Percentiles rank a stretch among this genome's conserved stretches.
These are phyloP conservation scores for Chaetomium globosum DNA, from an alignment of 2,329 filamentous ascomycete species.

Conservation along the genomic window DNA sequence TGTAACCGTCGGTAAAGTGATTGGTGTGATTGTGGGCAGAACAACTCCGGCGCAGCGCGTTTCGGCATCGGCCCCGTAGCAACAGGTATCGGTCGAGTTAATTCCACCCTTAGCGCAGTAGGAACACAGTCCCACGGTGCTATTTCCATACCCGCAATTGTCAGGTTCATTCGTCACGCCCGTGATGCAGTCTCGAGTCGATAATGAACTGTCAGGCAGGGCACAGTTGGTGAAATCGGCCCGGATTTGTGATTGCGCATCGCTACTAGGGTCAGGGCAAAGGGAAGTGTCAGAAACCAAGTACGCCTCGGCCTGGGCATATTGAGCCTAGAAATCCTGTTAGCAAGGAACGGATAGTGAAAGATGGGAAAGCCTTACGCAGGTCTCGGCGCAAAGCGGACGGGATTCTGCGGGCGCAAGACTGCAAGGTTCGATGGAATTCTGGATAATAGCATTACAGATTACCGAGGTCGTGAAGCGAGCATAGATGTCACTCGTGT, in stretches of 20 bases:
- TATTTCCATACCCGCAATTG: constrained; percentile 82
- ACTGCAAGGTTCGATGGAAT: constrained; percentile 71
- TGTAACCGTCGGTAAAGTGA: constrained; percentile 59
- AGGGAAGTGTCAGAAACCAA: constrained; percentile 74
- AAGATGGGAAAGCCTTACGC: constrained; percentile 57
- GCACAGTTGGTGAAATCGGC: constrained; percentile 92
- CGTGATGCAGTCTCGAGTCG: constrained; percentile 69
- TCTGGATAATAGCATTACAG: constrained; percentile 92
- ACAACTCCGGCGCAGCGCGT: constrained; percentile 73
- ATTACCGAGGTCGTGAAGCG: constrained; percentile 90
- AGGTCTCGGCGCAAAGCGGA: constrained; percentile 87
- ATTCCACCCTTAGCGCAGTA: constrained; percentile 82
- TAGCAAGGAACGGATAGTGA: constrained; percentile 21
- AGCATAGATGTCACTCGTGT: constrained; percentile 83
- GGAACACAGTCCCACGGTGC: constrained; percentile 75
- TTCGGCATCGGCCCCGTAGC: constrained; percentile 77
- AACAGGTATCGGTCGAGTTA: constrained; percentile 95
- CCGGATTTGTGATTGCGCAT: constrained; percentile 76
- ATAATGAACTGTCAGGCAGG: constrained; percentile 77
- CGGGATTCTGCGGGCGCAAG: constrained; percentile 65
- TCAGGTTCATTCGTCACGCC: constrained; percentile 78
- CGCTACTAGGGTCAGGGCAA: constrained; percentile 66
- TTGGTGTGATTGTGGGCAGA: constrained; percentile 73
- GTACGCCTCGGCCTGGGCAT: constrained; percentile 84
- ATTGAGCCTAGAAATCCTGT: constrained; percentile 64